phyloP scores from a whole-genome alignment of 208 protist species.

The Crithidia mellificae region DNA sequence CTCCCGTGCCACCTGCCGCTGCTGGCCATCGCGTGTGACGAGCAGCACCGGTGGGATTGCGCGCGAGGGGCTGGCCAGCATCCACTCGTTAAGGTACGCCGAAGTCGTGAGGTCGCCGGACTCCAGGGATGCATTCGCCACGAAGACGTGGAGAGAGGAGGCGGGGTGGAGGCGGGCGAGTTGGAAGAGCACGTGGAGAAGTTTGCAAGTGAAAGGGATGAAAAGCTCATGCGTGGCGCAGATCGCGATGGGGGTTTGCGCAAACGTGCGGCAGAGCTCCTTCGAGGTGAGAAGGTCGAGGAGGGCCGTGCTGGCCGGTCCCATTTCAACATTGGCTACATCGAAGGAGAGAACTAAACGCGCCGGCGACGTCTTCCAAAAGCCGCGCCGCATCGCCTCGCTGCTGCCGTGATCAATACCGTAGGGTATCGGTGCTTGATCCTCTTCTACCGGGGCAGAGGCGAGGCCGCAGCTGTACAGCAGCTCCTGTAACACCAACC shows the following conservation, averaged over 20 bases:
- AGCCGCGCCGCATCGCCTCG: neutral
- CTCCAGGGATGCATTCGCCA: conserved; percentile 60
- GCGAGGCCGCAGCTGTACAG: conserved; percentile 22
- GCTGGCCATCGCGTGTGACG: conserved; percentile 66
- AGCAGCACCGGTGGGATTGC: conserved; percentile 58
- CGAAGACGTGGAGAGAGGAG: conserved; percentile 75
- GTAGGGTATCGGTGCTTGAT: too few species aligned
- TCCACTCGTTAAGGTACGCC: conserved; percentile 46
- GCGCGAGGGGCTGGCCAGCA: conserved; percentile 19
- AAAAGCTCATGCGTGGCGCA: conserved; percentile 78
- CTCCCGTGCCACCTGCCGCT: conserved; percentile 50
- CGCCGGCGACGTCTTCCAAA: conserved; percentile 19
- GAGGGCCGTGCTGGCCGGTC: conserved; percentile 23
- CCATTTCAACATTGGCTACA: conserved; percentile 76
- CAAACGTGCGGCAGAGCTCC: conserved; percentile 43
- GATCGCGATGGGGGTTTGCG: conserved; percentile 47
- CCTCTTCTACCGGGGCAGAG: neutral
- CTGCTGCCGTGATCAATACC: too few species aligned
- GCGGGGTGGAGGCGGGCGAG: conserved; percentile 55
- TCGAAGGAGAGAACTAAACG: conserved; percentile 68
- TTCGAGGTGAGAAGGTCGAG: conserved; percentile 43
- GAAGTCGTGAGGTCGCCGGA: conserved; percentile 68
- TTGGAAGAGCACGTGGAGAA: conserved; percentile 64
- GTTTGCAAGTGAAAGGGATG: conserved; percentile 59
- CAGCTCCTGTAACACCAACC: conserved; percentile 36